These are phyloP conservation scores for Fusarium verrucosum DNA, from an alignment of 2,329 filamentous ascomycete genomes.

Conservation along the genomic window DNA sequence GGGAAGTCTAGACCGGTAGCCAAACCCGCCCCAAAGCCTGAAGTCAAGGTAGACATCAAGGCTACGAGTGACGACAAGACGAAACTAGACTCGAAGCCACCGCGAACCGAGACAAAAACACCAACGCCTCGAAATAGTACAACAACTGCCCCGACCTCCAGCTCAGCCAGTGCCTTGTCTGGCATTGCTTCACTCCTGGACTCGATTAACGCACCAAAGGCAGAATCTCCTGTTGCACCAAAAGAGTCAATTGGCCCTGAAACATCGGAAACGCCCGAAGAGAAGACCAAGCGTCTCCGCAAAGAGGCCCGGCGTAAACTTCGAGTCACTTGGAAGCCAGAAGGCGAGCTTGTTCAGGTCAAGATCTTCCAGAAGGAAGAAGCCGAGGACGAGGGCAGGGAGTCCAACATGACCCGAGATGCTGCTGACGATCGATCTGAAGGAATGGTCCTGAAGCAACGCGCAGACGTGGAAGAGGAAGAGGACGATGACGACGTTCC, in stretches of 20 bases:
- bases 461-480: constrained; percentile 58
- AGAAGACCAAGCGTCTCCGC: constrained; percentile 72
- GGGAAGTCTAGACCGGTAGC: constrained; percentile 58
- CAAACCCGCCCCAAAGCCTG: constrained; percentile 55
- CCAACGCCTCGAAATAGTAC: constrained; percentile 45
- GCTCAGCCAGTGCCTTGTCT: constrained; percentile 51
- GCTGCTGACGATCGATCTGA: constrained; percentile 78
- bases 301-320: constrained; percentile 77
- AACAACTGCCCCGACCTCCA: constrained; percentile 28
- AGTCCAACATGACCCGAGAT: constrained; percentile 74
- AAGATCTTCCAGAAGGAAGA: constrained; percentile 77
- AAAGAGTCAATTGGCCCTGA: constrained; percentile 62
- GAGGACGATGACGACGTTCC: constrained; percentile 68
- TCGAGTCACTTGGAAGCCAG: constrained; percentile 75
- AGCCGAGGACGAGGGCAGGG: constrained; percentile 73
- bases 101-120: constrained; percentile 46
- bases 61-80: constrained; percentile 46
- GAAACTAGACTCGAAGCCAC: constrained; percentile 44
- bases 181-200: constrained; percentile 65
- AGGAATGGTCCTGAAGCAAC: constrained; percentile 72
- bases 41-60: constrained; percentile 43
- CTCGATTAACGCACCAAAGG: constrained; percentile 57
- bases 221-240: constrained; percentile 55
- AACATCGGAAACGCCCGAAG: constrained; percentile 71
- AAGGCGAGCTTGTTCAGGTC: constrained; percentile 71